Base-by-base conservation (phyloP, 352 stramenopile species). In the Phytophthora pini region DNA sequence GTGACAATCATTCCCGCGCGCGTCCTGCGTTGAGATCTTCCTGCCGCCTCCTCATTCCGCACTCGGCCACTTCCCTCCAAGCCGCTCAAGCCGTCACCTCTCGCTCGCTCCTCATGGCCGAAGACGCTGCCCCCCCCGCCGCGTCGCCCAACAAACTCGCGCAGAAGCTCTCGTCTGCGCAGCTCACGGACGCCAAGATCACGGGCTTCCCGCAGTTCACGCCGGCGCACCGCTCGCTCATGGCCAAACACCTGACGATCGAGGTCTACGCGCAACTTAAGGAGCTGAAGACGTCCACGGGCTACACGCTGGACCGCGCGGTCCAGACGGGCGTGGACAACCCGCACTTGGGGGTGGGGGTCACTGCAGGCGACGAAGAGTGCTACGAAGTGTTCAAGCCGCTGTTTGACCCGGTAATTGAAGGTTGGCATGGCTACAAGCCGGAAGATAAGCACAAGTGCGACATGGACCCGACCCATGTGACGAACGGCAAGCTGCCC, bases 271-370 rank as follows among this genome's bases (percentile, higher is more conserved):
- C 63, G 9, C 68, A 87, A 48, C 73, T 97, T 29, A 88, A 88
- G 38, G 72, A 87, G 29, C 58, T 75, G 31, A 73, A 68, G 55
- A 97, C 88, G n/a, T 69, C 79, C 29, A 80, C 67, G 26, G 84
- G 85, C n/a, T 93, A 91, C 45, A 91, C 86, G 15, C 72, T 96
- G 27, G 87, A 97, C 55, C 82, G 92, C 57, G 76, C 93, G 20
- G 94, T 97, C 46, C 79, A 82, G 52, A 90, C 82, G 5, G 88
- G 88, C 15, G 65, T 94, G 0, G 75, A 92, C 49, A 85, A 78
- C 50, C 85, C 85, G 27, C 85, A 91, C 46, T 63, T 92, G 11
- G 75, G 83, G 13, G 76, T 93, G n/a, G 89, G 87, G 20, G 76
- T 94, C 15, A 78, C 90, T 38, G 87, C 83, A 1, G 89, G 87